phyloP scores from a whole-genome alignment of 2,329 filamentous ascomycete species.

The Colletotrichum plurivorum region DNA sequence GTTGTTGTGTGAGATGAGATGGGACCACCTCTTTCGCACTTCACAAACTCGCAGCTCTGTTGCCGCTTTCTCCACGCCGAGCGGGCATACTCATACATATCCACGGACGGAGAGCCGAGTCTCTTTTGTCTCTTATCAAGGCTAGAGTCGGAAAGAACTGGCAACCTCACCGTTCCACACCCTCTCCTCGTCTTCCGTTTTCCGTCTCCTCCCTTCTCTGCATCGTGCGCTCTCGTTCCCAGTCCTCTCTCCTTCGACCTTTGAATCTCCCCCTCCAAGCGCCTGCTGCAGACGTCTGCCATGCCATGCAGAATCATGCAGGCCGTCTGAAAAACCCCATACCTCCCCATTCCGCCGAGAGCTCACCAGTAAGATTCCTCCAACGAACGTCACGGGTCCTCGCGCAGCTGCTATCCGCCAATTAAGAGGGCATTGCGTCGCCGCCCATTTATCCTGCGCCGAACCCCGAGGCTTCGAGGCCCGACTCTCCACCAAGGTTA shows the following conservation, averaged over 20 bases:
- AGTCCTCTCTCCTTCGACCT: slow-evolving; percentile 13
- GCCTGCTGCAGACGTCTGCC: slow-evolving; percentile 1
- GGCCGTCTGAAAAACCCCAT: slow-evolving; percentile 29
- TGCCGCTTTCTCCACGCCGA: slow-evolving; percentile 32
- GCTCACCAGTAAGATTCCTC: slow-evolving; percentile 33
- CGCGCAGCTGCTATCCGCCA: slow-evolving; percentile 29
- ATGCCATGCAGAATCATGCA: slow-evolving; percentile 36
- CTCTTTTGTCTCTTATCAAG: slow-evolving; percentile 26
- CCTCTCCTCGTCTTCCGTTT: slow-evolving; percentile 19
- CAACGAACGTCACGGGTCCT: slow-evolving; percentile 36
- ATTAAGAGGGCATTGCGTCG: slow-evolving; percentile 16
- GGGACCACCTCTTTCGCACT: slow-evolving; percentile 17
- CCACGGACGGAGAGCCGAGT: slow-evolving; percentile 4
- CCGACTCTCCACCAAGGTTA: slow-evolving; percentile 17
- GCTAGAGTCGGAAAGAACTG: slow-evolving; percentile 31
- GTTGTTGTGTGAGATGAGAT: not conserved
- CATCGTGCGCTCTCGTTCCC: slow-evolving; percentile 16
- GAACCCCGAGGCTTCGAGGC: slow-evolving; percentile 23
- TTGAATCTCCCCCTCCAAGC: not conserved
- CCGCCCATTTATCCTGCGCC: slow-evolving; percentile 26
- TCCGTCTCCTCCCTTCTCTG: slow-evolving; percentile 16
- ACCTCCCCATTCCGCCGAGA: slow-evolving; percentile 27
- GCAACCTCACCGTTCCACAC: slow-evolving; percentile 32
- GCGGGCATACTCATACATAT: slow-evolving; percentile 11
- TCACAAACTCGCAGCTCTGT: not conserved